Evolutionary conservation across 768 basidiomycete genomes (phyloP), one percentile per base, ranked within the genome.

Genomic region (Hericium erinaceus): DNA sequence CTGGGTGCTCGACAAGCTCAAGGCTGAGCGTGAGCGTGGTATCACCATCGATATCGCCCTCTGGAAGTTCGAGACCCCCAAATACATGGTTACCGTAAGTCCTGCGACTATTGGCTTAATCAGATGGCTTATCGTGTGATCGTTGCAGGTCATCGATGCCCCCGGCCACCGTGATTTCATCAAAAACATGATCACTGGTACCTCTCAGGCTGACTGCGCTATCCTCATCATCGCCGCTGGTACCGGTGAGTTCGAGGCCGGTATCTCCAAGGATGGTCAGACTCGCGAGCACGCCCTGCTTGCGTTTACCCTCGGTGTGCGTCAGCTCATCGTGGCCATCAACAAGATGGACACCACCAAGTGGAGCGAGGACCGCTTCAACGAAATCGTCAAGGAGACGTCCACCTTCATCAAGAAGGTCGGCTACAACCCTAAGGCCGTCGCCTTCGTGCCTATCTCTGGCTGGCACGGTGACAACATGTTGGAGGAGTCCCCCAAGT

Each of bases 381-480:
- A 94, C 75, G 97, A 98, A 89, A 95, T 98, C 68, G 75, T 97
- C 78, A 98, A 95, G 83, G 94, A 97, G 78, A 94, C 93, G 49
- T 90, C 90, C 67, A 86, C 78, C 74, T 98, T 98, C 84, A 95
- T 98, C 75, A 98, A 95, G 85, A 97, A 98, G 84, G 95, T 98
- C 72, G 95, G 95, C 56, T 98, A 97, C 84, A 98, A 98, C 87
- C 95, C 95, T 74, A 98, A 97, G 84, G 73, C 85, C 57, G 94
- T 99, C 64, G 84, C 95, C 62, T 99, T 98, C 80, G 95, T 98
- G 61, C 97, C 97, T 70, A 99, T 99, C 77, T 99, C 97, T 62
- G 97, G 97, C 67, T 99, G 97, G 97, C 95, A 98, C 82, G 97
- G 97, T 71, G 97, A 99, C 85, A 99, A 99, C 89, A 99, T 99